Evolutionary conservation across 805 yeast species (phyloP), one percentile per base, ranked within the genome.

Genomic region (Candida chilensis): DNA sequence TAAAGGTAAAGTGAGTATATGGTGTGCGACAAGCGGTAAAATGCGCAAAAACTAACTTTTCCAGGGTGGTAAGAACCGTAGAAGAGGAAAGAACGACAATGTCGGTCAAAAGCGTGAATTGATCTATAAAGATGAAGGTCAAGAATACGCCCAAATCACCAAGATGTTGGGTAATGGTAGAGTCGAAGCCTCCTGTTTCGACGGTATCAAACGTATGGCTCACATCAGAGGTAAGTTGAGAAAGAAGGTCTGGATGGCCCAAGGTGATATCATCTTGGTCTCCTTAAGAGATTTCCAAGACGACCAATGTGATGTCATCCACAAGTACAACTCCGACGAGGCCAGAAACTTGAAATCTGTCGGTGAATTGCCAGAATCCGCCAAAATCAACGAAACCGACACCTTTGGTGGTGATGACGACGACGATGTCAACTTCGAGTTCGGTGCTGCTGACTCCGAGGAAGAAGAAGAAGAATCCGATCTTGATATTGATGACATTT

Each of bases 191-290:
- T 59, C 78, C 30, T 92, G 98, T 66, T 92, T 92, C 52, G 99
- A 92, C 53, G 96, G 95, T 41, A 68, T 71, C 45, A 84, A 78
- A 56, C 79, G 99, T 69, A 74, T 87, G 75, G 98, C 95, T 13
- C 98, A 90, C 55, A 92, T 92, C 52, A 85, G 99, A 73, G 99
- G 99, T 49, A 92, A 92, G 57, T 74, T 92, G 65, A 84, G 99
- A 74, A 92, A 92, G 80, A 92, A 90, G 75, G 98, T 92, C 37
- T 92, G 99, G 99, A 88, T 92, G 86, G 84, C 84, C 28, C 97
- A 87, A 60, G 98, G 98, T 67, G 99, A 92, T 57, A 92, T 92
- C 47, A 86, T 92, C 45, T 68, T 92, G 52, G 92, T 90, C 28
- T 88, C 96, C 5, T 74, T 92, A 48, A 87, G 99, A 72, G 99